Conservation (phyloP, 192 early-diverging fungal genomes). For the Entophlyctis helioformis region DNA sequence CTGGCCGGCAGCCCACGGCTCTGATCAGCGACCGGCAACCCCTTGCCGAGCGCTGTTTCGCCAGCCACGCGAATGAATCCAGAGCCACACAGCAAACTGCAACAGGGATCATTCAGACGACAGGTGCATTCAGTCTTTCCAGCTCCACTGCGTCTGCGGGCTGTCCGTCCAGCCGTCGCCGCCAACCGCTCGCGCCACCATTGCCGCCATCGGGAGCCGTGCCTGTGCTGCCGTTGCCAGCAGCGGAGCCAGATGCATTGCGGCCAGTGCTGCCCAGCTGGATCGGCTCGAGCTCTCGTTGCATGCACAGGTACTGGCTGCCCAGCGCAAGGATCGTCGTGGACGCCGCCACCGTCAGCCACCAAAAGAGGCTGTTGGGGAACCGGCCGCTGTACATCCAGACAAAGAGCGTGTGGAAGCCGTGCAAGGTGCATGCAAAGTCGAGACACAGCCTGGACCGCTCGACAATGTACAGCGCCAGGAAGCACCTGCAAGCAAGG, state of each 20-base stretch:
- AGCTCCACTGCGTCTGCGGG: not conserved
- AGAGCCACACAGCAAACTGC: no score
- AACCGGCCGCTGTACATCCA: constrained; percentile 42
- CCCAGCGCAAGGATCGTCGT: constrained; percentile 54
- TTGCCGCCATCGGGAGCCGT: no score
- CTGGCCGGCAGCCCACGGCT: no score
- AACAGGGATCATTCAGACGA: no score
- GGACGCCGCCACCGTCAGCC: constrained; percentile 40
- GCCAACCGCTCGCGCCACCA: constrained; percentile 1
- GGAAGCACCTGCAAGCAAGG: constrained; percentile 7
- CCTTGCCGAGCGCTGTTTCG: no score
- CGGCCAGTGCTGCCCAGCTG: constrained; percentile 8
- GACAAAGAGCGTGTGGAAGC: constrained; percentile 50
- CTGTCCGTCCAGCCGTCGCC: not conserved
- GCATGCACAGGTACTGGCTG: constrained; percentile 72
- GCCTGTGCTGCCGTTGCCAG: not conserved
- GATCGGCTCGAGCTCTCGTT: constrained; percentile 69
- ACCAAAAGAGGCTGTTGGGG: constrained; percentile 59
- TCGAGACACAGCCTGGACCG: constrained; percentile 65
- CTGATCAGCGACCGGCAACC: no score
- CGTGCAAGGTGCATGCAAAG: constrained; percentile 61
- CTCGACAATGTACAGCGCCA: constrained; percentile 43
- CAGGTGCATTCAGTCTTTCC: not conserved
- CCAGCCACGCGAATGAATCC: no score
- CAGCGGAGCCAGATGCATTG: not conserved